A percentile compares a stretch with the other conserved stretches of the same genome.
Evolutionary conservation across 2,329 filamentous ascomycete species (phyloP).

Genomic region (Ophiocordyceps camponoti-rufipedis): DNA sequence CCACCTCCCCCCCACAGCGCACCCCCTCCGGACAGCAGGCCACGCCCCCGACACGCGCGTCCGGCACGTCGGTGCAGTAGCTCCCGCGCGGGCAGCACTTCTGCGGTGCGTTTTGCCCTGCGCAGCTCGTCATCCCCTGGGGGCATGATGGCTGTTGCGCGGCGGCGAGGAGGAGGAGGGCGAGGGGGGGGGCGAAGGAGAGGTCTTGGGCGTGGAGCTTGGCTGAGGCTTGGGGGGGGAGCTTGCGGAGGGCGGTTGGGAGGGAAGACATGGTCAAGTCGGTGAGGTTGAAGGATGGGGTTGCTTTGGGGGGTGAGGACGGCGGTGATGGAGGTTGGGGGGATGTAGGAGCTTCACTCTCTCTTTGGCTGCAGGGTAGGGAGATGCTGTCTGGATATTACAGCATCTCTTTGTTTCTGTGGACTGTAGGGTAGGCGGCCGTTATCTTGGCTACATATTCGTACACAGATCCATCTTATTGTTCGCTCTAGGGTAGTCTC

Average conservation of each 20-base stretch:
- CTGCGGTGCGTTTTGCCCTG: slow-evolving; percentile 43
- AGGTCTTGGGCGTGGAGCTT: slow-evolving; percentile 58
- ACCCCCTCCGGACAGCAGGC: slow-evolving; percentile 56
- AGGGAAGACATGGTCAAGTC: no score
- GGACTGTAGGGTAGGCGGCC: no score
- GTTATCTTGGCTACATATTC: no score
- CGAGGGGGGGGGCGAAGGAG: slow-evolving; percentile 21
- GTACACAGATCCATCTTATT: no score
- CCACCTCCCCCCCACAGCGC: slow-evolving; percentile 44
- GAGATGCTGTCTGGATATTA: no score
- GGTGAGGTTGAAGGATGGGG: no score
- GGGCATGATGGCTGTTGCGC: slow-evolving; percentile 40
- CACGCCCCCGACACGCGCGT: slow-evolving; percentile 46
- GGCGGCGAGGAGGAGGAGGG: slow-evolving; percentile 5
- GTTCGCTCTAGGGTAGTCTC: no score
- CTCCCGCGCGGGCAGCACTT: slow-evolving; percentile 55
- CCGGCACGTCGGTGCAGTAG: slow-evolving; percentile 44
- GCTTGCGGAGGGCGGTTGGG: slow-evolving; percentile 49
- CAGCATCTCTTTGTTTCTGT: no score
- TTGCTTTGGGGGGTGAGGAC: no score
- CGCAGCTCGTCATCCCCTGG: slow-evolving; percentile 44
- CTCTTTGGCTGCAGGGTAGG: no score
- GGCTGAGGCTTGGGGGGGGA: slow-evolving; percentile 49
- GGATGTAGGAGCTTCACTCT: no score
- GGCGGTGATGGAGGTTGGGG: no score